Base-by-base conservation (phyloP, 2,329 filamentous ascomycete species). In the Apiospora aurea region DNA sequence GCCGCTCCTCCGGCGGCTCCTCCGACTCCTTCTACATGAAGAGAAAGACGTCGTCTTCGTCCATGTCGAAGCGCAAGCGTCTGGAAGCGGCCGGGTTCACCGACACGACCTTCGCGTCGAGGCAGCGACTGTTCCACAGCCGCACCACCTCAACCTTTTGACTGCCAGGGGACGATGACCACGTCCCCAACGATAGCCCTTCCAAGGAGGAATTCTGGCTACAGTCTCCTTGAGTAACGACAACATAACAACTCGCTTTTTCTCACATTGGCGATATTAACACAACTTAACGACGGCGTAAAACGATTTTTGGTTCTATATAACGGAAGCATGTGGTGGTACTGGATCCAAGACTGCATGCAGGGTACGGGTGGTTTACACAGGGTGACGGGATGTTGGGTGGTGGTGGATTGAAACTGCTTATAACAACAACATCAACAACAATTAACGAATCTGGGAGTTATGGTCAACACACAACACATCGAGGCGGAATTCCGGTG, bases 1-100 rank as follows among this genome's bases (percentile, higher is more conserved):
- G 73, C 11, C 75, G 76, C 73, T 73, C 75, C 16, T 38, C 34
- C 34, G 34, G 34, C 34, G 34, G 34, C 34, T 38, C 34, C 4
- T 68, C 67, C 6, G 34, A 47, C 11, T 69, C 47, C 4, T 41
- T 34, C 47, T 49, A 51, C 26, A 61, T 61, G 29, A 61, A 24
- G 68, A 21, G 26, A 43, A 24, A n/a, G 34, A 69, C 43, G 16
- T 29, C 68, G 18, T 57, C 46, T 1, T 51, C 67, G 3, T 24
- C 26, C 2, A 21, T 7, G 26, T 49, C 67, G 16, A 49, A 49
- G 49, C 49, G 47, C 1, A 69, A 57, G 38, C 46, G 49, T n/a
- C 47, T 51, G n/a, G 47, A 69, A 24, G 68, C 46, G n/a, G 68
- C 68, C 13, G 68, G 68, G 3, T 69, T 69, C 68, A 69, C 46